Evolutionary conservation across 2,329 filamentous ascomycete genomes (phyloP).

Genomic region (Pseudopyricularia javanii): DNA sequence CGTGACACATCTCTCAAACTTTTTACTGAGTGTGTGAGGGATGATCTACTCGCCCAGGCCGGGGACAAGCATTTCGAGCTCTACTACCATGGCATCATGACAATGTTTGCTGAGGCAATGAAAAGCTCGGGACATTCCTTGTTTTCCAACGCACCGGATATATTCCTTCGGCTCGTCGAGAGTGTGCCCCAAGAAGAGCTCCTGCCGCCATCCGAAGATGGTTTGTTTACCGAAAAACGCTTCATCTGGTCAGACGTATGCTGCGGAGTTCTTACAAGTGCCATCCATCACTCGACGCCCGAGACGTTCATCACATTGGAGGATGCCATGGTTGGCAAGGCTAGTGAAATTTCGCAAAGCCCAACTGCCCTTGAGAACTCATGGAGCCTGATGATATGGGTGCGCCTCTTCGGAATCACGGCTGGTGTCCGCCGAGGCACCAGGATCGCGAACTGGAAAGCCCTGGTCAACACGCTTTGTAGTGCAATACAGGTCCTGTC

Average conservation of each 20-base stretch:
- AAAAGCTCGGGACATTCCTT: constrained; percentile 48
- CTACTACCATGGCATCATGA: constrained; percentile 84
- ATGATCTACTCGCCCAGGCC: constrained; percentile 46
- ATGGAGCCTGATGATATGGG: constrained; percentile 32
- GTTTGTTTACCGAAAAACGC: constrained; percentile 14
- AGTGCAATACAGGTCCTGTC: constrained; percentile 36
- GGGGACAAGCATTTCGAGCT: constrained; percentile 48
- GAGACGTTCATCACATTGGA: constrained; percentile 63
- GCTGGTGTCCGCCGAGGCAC: constrained; percentile 73
- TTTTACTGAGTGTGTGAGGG: constrained; percentile 60
- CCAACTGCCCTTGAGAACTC: constrained; percentile 17
- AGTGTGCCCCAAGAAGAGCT: constrained; percentile 38
- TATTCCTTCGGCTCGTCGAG: constrained; percentile 38
- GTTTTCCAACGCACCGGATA: constrained; percentile 45
- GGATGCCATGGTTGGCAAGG: constrained; percentile 44
- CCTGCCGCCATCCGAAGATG: constrained; percentile 20
- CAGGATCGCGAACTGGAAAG: constrained; percentile 61
- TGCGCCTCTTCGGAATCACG: constrained; percentile 53
- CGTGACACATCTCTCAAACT: constrained; percentile 59
- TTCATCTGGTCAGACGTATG: constrained; percentile 52
- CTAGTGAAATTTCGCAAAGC: constrained; percentile 24
- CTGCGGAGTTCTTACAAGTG: constrained; percentile 64
- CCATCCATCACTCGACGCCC: constrained; percentile 68
- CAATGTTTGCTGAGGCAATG: constrained; percentile 74
- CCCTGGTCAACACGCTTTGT: constrained; percentile 44